Conservation (phyloP, 1,284 basidiomycete species). For the Golubevia pallescens region DNA sequence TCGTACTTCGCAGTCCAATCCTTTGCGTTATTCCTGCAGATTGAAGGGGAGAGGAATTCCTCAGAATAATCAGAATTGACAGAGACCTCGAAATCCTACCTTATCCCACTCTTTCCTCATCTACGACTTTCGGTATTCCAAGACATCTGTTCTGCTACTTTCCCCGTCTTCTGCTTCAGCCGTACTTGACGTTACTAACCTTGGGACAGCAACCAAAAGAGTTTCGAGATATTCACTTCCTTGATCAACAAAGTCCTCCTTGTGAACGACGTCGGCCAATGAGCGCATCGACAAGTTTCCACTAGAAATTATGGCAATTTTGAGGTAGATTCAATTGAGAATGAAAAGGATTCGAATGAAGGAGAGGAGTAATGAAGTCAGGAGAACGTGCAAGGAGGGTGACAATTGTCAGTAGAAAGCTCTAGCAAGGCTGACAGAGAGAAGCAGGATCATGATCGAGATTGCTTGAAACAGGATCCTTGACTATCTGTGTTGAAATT, state of each 20-base stretch:
- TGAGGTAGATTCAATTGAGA: neutral
- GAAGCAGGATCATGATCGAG: constrained; percentile 3
- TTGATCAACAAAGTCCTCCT: constrained; percentile 76
- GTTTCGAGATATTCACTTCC: constrained; percentile 95
- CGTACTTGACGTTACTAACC: constrained; percentile 69
- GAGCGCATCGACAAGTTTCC: constrained; percentile 91
- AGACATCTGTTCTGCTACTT: neutral
- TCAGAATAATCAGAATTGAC: neutral
- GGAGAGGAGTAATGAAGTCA: constrained; percentile 10
- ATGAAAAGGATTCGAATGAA: constrained; percentile 7
- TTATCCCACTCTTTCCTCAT: neutral
- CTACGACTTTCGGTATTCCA: too few species aligned
- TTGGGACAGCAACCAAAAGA: constrained; percentile 89
- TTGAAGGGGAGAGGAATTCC: constrained; percentile 16
- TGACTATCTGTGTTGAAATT: constrained; percentile 1
- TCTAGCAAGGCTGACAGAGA: neutral
- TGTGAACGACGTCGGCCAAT: constrained; percentile 82
- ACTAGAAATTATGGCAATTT: constrained; percentile 66
- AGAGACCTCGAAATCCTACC: neutral
- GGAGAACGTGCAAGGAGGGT: neutral
- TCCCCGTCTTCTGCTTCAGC: neutral
- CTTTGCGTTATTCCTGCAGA: constrained; percentile 76
- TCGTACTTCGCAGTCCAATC: constrained; percentile 92
- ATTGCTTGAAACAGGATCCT: neutral
- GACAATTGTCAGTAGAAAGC: neutral